These are phyloP conservation scores for Pythium volutum DNA, from an alignment of 352 stramenopile genomes.

Conservation along the genomic window DNA sequence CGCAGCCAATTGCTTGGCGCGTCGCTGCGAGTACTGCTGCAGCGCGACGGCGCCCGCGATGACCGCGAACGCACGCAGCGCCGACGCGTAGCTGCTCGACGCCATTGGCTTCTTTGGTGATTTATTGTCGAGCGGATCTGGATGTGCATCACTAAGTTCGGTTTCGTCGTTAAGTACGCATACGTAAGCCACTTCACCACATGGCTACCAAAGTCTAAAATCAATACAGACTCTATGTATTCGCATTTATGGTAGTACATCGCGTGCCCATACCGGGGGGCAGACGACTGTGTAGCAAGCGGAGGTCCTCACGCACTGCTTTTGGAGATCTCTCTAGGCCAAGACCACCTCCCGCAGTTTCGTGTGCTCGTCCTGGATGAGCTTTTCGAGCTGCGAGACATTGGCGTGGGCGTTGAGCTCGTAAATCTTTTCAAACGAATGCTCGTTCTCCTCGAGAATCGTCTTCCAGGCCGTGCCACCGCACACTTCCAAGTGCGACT, in stretches of 20 bases:
- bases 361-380: constrained; percentile 78
- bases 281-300: neutral
- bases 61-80: constrained; percentile 27
- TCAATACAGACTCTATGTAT: constrained; percentile 29
- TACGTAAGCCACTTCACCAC: constrained; percentile 13
- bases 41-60: constrained; percentile 32
- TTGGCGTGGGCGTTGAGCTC: constrained; percentile 90
- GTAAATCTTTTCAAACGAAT: constrained; percentile 96
- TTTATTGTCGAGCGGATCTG: neutral
- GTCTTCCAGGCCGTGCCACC: constrained; percentile 94
- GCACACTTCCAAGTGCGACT: constrained; percentile 90
- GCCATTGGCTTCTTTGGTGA: constrained; percentile 9
- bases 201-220: neutral
- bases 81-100: constrained; percentile 8
- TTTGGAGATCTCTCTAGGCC: constrained; percentile 29
- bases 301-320: constrained; percentile 17
- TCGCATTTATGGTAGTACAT: constrained; percentile 21
- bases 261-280: neutral
- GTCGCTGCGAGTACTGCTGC: constrained; percentile 40
- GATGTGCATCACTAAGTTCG: constrained; percentile 17
- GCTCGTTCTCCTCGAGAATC: constrained; percentile 88
- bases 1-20: constrained; percentile 5
- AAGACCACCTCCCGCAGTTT: constrained; percentile 77
- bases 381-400: constrained; percentile 81
- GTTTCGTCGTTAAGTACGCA: constrained; percentile 13